Evolutionary conservation across 2,329 filamentous ascomycete genomes (phyloP).

Genomic region (Fusarium sp.): DNA sequence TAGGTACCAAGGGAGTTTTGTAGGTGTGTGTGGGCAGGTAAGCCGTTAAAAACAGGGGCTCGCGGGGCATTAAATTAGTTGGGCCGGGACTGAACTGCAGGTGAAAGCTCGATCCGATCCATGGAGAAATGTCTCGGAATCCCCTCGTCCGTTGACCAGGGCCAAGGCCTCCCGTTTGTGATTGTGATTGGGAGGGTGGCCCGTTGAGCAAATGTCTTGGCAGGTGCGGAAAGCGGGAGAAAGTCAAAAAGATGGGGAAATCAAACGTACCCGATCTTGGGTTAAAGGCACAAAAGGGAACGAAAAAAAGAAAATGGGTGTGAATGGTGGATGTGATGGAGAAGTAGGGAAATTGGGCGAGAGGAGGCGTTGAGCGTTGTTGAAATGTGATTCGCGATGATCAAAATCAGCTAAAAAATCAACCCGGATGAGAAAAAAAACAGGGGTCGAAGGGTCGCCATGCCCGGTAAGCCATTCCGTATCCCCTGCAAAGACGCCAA

Average conservation of each 20-base stretch:
- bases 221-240: neutral
- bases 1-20: too few species aligned
- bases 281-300: neutral
- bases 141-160: slow-evolving; percentile 5
- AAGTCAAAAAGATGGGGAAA: slow-evolving; percentile 10
- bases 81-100: neutral
- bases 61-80: slow-evolving; percentile 5
- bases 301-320: neutral
- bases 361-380: neutral
- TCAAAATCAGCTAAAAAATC: slow-evolving; percentile 1
- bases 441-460: neutral
- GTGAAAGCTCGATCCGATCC: neutral
- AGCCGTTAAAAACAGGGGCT: neutral
- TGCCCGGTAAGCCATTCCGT: neutral
- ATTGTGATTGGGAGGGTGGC: neutral
- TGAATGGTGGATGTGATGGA: neutral
- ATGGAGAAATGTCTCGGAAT: slow-evolving; percentile 7
- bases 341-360: neutral
- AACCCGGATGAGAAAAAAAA: neutral
- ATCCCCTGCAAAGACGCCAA: slow-evolving; percentile 3
- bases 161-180: slow-evolving; percentile 4
- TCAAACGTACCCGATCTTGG: neutral
- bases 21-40: neutral
- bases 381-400: slow-evolving; percentile 2
- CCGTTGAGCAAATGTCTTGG: neutral